These are phyloP conservation scores for Hygrophoropsis aurantiaca DNA, from an alignment of 768 basidiomycete species.

Conservation along the genomic window DNA sequence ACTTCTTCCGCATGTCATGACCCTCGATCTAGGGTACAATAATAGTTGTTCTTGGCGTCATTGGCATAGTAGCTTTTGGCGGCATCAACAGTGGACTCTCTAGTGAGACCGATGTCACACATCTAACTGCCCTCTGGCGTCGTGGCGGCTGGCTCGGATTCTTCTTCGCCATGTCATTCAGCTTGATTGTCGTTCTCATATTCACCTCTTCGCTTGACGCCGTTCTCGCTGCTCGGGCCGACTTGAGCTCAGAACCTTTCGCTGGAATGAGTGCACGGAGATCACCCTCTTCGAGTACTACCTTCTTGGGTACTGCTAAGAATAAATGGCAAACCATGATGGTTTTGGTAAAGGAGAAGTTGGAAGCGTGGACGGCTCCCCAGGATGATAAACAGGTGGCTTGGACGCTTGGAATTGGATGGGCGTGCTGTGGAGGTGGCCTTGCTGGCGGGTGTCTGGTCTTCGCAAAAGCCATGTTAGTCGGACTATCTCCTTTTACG, in stretches of 20 bases:
- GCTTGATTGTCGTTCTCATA: conserved; percentile 64
- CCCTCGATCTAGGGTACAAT: conserved; percentile 63
- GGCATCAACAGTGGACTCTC: conserved; percentile 81
- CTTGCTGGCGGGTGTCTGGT: conserved; percentile 88
- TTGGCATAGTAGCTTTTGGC: conserved; percentile 87
- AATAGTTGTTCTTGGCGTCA: conserved; percentile 78
- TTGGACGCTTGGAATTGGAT: conserved; percentile 90
- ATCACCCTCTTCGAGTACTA: conserved; percentile 13
- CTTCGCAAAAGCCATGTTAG: conserved; percentile 57
- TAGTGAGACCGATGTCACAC: conserved; percentile 67
- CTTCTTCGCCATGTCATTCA: conserved; percentile 77
- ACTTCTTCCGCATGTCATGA: conserved; percentile 3
- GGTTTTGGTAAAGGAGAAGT: conserved; percentile 53
- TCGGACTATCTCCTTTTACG: conserved; percentile 2
- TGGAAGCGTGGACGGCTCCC: conserved; percentile 75
- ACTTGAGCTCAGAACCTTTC: conserved; percentile 62
- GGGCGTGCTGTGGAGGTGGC: conserved; percentile 92
- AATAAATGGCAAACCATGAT: conserved; percentile 48
- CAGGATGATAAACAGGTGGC: conserved; percentile 84
- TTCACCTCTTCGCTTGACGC: conserved; percentile 73
- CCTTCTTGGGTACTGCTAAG: conserved; percentile 33
- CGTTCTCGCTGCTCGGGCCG: conserved; percentile 67
- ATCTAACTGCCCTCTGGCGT: conserved; percentile 82
- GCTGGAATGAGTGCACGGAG: conserved; percentile 36
- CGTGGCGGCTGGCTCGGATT: conserved; percentile 88